These are phyloP conservation scores for Tubosaeta sp. DNA, from an alignment of 768 basidiomycete genomes.

Conservation along the genomic window DNA sequence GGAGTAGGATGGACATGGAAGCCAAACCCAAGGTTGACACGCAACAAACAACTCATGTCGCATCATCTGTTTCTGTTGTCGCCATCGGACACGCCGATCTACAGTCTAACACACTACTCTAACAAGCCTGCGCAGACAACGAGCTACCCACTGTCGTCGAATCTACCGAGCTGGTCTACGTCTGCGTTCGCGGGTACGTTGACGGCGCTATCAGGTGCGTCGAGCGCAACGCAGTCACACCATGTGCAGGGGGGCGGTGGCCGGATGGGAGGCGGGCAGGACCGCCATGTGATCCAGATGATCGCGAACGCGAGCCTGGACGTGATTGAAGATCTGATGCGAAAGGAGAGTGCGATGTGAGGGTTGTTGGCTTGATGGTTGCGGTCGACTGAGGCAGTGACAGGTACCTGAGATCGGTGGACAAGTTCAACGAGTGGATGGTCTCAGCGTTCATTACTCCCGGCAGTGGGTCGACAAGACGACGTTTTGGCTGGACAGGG, in stretches of 20 bases:
- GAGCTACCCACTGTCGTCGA: conserved; percentile 70
- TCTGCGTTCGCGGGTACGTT: conserved; percentile 88
- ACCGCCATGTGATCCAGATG: conserved; percentile 97
- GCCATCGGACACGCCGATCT: conserved; percentile 83
- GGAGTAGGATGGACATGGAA: conserved; percentile 7
- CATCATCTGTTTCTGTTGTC: conserved; percentile 84
- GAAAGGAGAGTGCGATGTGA: conserved; percentile 75
- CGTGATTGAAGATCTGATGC: conserved; percentile 89
- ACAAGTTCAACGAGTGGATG: conserved; percentile 99
- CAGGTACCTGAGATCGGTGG: conserved; percentile 94
- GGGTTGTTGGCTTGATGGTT: conserved; percentile 27
- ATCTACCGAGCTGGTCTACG: conserved; percentile 86
- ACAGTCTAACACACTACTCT: conserved; percentile 79
- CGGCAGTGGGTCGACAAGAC: conserved; percentile 61
- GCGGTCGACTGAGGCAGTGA: conserved; percentile 15
- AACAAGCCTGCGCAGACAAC: conserved; percentile 61
- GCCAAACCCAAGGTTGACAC: not conserved
- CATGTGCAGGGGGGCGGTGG: conserved; percentile 60
- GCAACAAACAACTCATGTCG: conserved; percentile 50
- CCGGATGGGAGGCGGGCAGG: conserved; percentile 75
- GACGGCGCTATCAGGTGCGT: conserved; percentile 81
- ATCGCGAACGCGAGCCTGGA: conserved; percentile 97
- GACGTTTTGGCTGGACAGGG: conserved; percentile 16
- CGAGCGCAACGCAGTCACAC: conserved; percentile 61
- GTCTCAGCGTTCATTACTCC: conserved; percentile 95